phyloP scores from a whole-genome alignment of 1,139 yeast genomes.

The Scheffersomyces parashehatae region DNA sequence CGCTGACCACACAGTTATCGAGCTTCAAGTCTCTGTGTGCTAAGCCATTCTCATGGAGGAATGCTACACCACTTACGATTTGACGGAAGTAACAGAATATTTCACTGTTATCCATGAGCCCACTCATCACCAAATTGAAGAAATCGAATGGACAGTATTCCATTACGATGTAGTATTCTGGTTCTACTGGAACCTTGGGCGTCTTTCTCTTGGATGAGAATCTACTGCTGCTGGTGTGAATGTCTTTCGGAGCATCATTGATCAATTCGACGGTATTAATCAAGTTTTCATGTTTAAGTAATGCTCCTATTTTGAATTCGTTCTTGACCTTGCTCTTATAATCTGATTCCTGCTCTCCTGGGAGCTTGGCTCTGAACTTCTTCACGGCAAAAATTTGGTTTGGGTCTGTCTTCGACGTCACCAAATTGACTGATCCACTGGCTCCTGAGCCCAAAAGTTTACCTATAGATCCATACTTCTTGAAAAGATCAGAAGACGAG shows the following conservation, averaged over 20 bases:
- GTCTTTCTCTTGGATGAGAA: conserved; percentile 1
- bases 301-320: conserved; percentile 67
- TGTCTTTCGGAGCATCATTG: conserved; percentile 32
- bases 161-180: conserved; percentile 64
- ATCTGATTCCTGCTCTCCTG: conserved; percentile 53
- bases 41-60: conserved; percentile 65
- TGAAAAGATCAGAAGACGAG: conserved; percentile 14
- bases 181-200: conserved; percentile 24
- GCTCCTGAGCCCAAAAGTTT: conserved; percentile 72
- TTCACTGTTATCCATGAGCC: conserved; percentile 59
- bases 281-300: conserved; percentile 60
- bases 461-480: conserved; percentile 62
- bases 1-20: conserved; percentile 73
- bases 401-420: conserved; percentile 48
- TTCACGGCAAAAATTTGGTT: conserved; percentile 62
- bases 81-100: conserved; percentile 70
- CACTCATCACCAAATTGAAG: conserved; percentile 76
- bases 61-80: conserved; percentile 58
- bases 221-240: conserved; percentile 1
- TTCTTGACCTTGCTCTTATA: conserved; percentile 64
- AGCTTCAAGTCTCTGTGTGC: conserved; percentile 78
- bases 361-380: conserved; percentile 57
- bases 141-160: conserved; percentile 76
- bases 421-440: conserved; percentile 70
- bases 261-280: conserved; percentile 66